Evolutionary conservation across 768 basidiomycete species (phyloP).

Genomic region (Termitomyces sp.): DNA sequence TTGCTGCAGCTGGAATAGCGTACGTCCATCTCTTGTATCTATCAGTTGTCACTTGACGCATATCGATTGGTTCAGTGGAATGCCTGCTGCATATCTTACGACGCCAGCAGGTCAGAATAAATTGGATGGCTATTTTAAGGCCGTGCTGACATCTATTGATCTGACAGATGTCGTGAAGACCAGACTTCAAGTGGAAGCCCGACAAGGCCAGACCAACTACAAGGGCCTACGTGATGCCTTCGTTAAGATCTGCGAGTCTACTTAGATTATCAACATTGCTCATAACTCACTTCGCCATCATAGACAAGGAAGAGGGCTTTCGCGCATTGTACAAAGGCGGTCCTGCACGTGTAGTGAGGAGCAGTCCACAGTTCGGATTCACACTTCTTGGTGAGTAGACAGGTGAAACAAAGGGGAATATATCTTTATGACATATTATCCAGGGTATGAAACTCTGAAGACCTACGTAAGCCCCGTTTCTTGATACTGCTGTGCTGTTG

Average conservation of each 20-base stretch:
- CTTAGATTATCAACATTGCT: neutral
- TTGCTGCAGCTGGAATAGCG: slow-evolving; percentile 78
- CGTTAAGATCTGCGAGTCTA: slow-evolving; percentile 71
- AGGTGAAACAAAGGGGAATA: neutral
- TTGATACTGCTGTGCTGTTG: slow-evolving; percentile 3
- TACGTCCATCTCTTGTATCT: slow-evolving; percentile 33
- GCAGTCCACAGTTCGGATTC: slow-evolving; percentile 93
- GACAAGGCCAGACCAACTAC: slow-evolving; percentile 87
- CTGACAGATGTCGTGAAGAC: slow-evolving; percentile 92
- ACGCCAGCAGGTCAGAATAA: slow-evolving; percentile 72
- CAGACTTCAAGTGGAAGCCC: slow-evolving; percentile 87
- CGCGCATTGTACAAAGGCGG: slow-evolving; percentile 90
- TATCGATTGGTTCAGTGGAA: slow-evolving; percentile 58
- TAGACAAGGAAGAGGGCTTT: slow-evolving; percentile 87
- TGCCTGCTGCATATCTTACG: slow-evolving; percentile 94
- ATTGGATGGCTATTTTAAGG: slow-evolving; percentile 8
- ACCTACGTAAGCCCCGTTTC: slow-evolving; percentile 28
- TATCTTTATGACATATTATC: slow-evolving; percentile 9
- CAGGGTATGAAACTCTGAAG: slow-evolving; percentile 43
- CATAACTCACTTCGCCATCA: slow-evolving; percentile 12
- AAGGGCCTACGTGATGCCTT: slow-evolving; percentile 89
- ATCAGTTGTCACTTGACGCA: slow-evolving; percentile 22
- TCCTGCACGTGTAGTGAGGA: slow-evolving; percentile 79
- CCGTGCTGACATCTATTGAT: slow-evolving; percentile 11
- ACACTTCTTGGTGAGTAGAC: slow-evolving; percentile 58